phyloP scores from a whole-genome alignment of 2,329 filamentous ascomycete species.

The Teratosphaeria pseudoeucalypti region DNA sequence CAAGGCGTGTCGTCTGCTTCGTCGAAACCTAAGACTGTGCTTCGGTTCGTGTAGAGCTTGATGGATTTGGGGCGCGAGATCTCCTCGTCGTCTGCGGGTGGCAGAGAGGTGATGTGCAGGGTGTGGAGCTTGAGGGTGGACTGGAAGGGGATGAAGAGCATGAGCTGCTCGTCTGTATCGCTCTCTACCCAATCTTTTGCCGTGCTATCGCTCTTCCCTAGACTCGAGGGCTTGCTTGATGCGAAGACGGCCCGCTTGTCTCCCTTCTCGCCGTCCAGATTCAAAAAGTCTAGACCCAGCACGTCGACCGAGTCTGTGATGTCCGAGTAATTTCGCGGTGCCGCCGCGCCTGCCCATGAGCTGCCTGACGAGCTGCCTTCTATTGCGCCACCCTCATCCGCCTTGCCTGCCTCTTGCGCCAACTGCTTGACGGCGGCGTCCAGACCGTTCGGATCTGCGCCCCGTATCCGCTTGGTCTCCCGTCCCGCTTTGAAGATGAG shows the following conservation, averaged over 20 bases:
- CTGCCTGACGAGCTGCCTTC: slow-evolving; percentile 26
- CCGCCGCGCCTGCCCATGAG: slow-evolving; percentile 60
- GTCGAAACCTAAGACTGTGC: slow-evolving; percentile 87
- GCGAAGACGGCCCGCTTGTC: slow-evolving; percentile 65
- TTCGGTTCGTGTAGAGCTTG: slow-evolving; percentile 76
- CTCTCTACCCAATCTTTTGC: slow-evolving; percentile 80
- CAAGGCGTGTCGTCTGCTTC: slow-evolving; percentile 80
- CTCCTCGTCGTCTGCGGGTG: slow-evolving; percentile 58
- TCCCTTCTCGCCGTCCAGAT: slow-evolving; percentile 69
- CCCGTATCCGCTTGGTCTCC: slow-evolving; percentile 34
- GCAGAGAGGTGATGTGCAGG: slow-evolving; percentile 71
- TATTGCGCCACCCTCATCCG: slow-evolving; percentile 10
- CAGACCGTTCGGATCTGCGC: slow-evolving; percentile 62
- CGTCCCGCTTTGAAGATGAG: slow-evolving; percentile 49
- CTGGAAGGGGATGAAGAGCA: slow-evolving; percentile 86
- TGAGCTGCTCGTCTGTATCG: slow-evolving; percentile 91
- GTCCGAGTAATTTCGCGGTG: slow-evolving; percentile 73
- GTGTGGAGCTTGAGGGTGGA: slow-evolving; percentile 83
- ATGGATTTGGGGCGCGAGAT: slow-evolving; percentile 74
- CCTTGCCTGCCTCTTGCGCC: slow-evolving; percentile 48
- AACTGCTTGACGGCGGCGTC: slow-evolving; percentile 62
- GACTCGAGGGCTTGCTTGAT: slow-evolving; percentile 52
- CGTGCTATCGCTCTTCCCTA: slow-evolving; percentile 40
- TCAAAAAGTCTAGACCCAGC: slow-evolving; percentile 74
- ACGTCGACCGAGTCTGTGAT: slow-evolving; percentile 74